phyloP scores from a whole-genome alignment of 2,329 filamentous ascomycete genomes.

The Zasmidium angulare region DNA sequence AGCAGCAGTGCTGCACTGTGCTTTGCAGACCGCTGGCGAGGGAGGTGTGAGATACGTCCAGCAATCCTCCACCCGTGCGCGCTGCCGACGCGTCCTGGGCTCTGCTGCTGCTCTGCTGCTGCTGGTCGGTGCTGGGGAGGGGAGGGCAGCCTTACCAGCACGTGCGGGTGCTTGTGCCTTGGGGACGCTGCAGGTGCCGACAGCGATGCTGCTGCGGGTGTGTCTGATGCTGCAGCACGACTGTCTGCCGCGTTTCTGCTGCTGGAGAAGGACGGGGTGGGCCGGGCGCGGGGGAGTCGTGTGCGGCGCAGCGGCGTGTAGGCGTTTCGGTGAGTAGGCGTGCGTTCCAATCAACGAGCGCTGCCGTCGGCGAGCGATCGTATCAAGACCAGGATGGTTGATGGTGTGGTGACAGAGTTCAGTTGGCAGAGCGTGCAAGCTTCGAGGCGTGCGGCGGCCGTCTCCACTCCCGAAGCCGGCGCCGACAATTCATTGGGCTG shows the following conservation, averaged over 20 bases:
- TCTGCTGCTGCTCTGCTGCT: not conserved
- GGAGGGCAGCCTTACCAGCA: slow-evolving; percentile 4
- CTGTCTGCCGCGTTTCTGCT: not conserved
- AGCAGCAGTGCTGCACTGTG: not conserved
- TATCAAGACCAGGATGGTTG: slow-evolving; percentile 2
- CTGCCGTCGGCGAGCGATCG: not conserved
- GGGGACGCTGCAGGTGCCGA: not conserved
- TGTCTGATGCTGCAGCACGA: no score
- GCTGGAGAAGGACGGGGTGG: no score
- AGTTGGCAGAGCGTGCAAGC: not conserved
- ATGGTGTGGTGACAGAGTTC: slow-evolving; percentile 2
- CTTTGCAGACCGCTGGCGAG: not conserved
- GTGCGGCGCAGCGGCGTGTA: not conserved
- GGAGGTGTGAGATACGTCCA: not conserved
- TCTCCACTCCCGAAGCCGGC: not conserved
- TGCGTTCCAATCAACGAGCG: not conserved
- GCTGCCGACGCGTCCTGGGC: not conserved
- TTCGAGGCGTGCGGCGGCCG: not conserved
- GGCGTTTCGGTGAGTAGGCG: not conserved
- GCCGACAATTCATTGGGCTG: not conserved
- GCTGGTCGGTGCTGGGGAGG: not conserved
- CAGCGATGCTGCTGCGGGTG: not conserved
- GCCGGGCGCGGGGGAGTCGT: not conserved
- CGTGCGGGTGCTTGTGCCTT: not conserved
- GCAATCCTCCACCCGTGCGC: not conserved